phyloP scores from a whole-genome alignment of 2,329 filamentous ascomycete species.

The Trichoderma guizhouense region DNA sequence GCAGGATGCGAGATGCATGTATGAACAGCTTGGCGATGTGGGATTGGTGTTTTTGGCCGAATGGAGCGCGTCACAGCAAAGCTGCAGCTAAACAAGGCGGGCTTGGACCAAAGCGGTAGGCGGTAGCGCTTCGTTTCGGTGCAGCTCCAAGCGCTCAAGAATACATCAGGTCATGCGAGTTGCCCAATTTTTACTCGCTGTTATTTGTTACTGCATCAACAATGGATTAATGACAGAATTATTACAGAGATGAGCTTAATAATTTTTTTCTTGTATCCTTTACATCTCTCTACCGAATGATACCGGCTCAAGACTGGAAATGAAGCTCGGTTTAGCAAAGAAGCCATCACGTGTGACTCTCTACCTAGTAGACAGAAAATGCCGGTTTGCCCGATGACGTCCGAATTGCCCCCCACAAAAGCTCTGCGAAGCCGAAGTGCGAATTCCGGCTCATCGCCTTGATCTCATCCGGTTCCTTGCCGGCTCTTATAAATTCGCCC shows the following conservation, averaged over 20 bases:
- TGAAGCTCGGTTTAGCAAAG: too few relatives aligned
- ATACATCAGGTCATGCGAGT: background rate
- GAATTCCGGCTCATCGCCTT: slow-evolving; percentile 3
- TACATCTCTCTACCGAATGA: too few relatives aligned
- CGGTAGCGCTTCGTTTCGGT: background rate
- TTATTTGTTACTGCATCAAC: background rate
- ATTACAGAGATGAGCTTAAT: background rate
- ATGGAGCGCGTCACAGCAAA: slow-evolving; percentile 16
- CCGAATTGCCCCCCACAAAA: slow-evolving; percentile 24
- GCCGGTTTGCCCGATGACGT: slow-evolving; percentile 30
- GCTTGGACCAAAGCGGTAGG: slow-evolving; percentile 7
- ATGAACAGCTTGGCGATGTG: slow-evolving; percentile 8
- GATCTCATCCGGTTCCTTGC: background rate
- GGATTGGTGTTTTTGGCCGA: slow-evolving; percentile 16
- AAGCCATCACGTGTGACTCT: background rate
- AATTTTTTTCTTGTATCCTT: background rate
- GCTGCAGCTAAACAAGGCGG: slow-evolving; percentile 10
- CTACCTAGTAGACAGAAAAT: background rate
- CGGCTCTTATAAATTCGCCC: background rate
- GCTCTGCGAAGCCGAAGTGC: slow-evolving; percentile 12
- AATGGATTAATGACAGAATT: background rate
- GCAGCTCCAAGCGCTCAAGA: background rate
- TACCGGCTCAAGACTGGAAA: background rate
- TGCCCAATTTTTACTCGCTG: background rate
- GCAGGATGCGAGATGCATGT: background rate